phyloP scores from a whole-genome alignment of 2,329 filamentous ascomycete genomes.

The Dryadomyces quercus-mongolicae region DNA sequence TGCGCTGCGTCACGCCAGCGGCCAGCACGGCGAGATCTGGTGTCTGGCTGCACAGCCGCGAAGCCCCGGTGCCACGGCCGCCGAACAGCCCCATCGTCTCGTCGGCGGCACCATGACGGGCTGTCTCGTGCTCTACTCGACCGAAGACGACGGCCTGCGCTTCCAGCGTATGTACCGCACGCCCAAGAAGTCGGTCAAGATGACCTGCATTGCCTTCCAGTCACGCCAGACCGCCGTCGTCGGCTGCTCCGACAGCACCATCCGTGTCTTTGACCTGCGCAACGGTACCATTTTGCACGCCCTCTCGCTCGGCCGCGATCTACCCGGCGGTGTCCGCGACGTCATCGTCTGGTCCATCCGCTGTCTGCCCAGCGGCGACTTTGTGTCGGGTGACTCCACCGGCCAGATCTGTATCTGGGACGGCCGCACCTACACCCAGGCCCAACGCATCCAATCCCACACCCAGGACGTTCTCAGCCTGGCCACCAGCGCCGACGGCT shows the following conservation, averaged over 20 bases:
- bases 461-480: constrained; percentile 84
- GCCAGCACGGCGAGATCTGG: constrained; percentile 95
- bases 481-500: constrained; percentile 69
- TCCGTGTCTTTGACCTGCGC: constrained; percentile 77
- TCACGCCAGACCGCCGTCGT: constrained; percentile 71
- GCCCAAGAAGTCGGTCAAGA: constrained; percentile 72
- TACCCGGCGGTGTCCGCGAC: constrained; percentile 66
- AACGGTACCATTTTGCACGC: constrained; percentile 64
- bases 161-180: constrained; percentile 57
- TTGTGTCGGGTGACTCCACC: constrained; percentile 89
- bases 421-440: constrained; percentile 78
- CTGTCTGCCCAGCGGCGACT: constrained; percentile 73
- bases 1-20: constrained; percentile 71
- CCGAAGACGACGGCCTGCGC: constrained; percentile 69
- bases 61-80: constrained; percentile 13
- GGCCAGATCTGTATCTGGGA: constrained; percentile 92
- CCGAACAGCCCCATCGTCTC: constrained; percentile 39
- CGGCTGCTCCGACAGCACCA: constrained; percentile 93
- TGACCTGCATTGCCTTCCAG: constrained; percentile 86
- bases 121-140: constrained; percentile 75
- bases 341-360: constrained; percentile 91
- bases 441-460: constrained; percentile 76
- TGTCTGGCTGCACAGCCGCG: constrained; percentile 79
- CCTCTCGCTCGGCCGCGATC: constrained; percentile 75
- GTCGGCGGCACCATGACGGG: constrained; percentile 86